Evolutionary conservation across 805 yeast genomes (phyloP), one percentile per base, ranked within the genome.

Genomic region (Candida golubevii): DNA sequence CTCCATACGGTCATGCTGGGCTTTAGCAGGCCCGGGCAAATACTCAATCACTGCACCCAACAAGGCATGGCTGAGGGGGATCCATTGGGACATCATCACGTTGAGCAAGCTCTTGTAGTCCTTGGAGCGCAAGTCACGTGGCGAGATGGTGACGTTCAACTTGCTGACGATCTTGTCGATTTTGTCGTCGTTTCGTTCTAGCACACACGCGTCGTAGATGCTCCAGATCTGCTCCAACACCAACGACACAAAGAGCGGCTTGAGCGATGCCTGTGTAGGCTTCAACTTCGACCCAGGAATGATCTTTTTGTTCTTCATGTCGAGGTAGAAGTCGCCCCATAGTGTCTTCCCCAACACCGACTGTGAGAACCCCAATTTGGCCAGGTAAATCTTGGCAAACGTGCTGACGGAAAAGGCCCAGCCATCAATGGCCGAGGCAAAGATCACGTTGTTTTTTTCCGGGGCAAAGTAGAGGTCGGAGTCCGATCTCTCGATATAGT

Each of bases 371-470:
- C 96, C 97, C 14, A 91, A 69, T 56, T 88, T 88, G 39, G 79
- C 79, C 66, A 85, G 93, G 61, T 88, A 88, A 30, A 93, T 80
- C 45, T 85, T 82, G 7, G 97, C 86, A 64, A 93, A 86, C 53
- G 93, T 96, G 41, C 87, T 80, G 39, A 93, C 73, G 35, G 88
- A 85, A 63, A 93, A 93, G 1, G 98, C 99, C 98, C 99, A 93
- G 10, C 98, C 98, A 66, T 93, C 99, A 14, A 85, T 73, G 1
- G 99, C 99, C 27, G 80, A 75, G 0, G 96, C 91, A 69, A 91
- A 91, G 0, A 91, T 79, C 6, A 91, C 97, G 58, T 91, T 91
- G 59, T 88, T 88, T 52, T 79, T 77, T 40, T 84, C 86, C 0
- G 99, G 99, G 13, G 87, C 75, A 50, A 91, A 91, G 60, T 90